Conservation (phyloP, 345 rosid genomes). For the Salix arbutifolia region DNA sequence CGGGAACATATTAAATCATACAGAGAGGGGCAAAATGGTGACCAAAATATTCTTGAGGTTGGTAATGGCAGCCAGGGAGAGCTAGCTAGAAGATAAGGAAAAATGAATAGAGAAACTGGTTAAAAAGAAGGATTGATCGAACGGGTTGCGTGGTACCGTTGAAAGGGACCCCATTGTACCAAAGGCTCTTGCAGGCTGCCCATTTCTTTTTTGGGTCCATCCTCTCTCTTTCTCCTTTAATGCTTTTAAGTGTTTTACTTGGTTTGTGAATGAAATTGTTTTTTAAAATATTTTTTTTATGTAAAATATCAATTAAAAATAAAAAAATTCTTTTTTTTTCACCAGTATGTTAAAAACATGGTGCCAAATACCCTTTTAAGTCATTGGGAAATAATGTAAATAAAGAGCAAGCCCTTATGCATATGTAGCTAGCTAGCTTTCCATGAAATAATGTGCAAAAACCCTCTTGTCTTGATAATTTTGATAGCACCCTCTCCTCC, state of each 20-base stretch:
- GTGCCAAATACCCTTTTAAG: background rate
- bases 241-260: constrained; percentile 31
- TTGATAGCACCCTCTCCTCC: background rate
- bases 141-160: constrained; percentile 26
- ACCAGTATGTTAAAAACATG: no score
- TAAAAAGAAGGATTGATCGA: background rate
- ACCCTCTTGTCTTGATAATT: no score
- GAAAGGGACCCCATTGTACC: constrained; percentile 21
- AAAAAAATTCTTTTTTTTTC: no score
- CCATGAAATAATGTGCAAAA: no score
- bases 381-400: constrained; percentile 29
- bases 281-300: no score
- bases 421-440: background rate
- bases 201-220: constrained; percentile 28
- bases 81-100: background rate
- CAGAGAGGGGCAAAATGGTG: constrained; percentile 8
- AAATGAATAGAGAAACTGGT: constrained; percentile 33
- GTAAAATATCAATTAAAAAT: no score
- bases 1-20: background rate
- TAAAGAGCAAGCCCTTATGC: background rate
- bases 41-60: background rate
- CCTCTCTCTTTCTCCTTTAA: background rate
- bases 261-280: background rate
- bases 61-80: background rate
- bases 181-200: constrained; percentile 21